Conservation (phyloP, 2,329 filamentous ascomycete species). For the Paraphoma chrysanthemicola region DNA sequence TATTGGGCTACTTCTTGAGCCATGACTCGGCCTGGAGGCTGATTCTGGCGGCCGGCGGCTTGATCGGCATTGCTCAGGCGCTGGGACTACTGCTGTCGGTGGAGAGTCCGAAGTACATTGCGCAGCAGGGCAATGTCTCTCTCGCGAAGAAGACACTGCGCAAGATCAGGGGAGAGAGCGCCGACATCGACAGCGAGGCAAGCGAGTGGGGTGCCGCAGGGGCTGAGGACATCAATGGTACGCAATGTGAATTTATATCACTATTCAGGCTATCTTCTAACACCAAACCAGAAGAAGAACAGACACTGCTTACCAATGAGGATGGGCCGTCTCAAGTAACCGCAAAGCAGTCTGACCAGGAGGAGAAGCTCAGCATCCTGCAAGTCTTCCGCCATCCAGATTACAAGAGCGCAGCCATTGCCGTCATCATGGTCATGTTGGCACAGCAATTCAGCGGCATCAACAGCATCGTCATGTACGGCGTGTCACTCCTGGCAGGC, state of each 20-base stretch:
- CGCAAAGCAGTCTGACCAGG: conserved; percentile 32
- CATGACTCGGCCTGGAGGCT: conserved; percentile 80
- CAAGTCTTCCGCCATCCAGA: conserved; percentile 70
- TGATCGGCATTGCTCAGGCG: conserved; percentile 71
- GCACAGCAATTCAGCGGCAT: conserved; percentile 90
- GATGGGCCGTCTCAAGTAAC: conserved; percentile 33
- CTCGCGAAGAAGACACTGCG: conserved; percentile 73
- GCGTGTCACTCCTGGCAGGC: conserved; percentile 83
- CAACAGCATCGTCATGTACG: conserved; percentile 99
- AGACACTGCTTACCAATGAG: conserved; percentile 67
- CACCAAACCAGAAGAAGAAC: conserved; percentile 65
- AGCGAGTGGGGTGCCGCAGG: conserved; percentile 54
- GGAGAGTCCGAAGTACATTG: conserved; percentile 89
- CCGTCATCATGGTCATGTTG: conserved; percentile 91
- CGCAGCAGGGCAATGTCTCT: conserved; percentile 66
- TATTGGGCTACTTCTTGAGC: conserved; percentile 87
- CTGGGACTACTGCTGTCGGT: conserved; percentile 73
- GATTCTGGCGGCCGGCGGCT: conserved; percentile 76
- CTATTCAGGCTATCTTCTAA: conserved; percentile 14
- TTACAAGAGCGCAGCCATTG: conserved; percentile 82
- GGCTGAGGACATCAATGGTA: conserved; percentile 37
- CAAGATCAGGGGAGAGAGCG: conserved; percentile 73
- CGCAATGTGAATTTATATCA: neutral
- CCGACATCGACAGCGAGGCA: conserved; percentile 77
- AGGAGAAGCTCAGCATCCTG: conserved; percentile 52